Conservation (phyloP, 2,329 filamentous ascomycete genomes). For the Septoria linicola region DNA sequence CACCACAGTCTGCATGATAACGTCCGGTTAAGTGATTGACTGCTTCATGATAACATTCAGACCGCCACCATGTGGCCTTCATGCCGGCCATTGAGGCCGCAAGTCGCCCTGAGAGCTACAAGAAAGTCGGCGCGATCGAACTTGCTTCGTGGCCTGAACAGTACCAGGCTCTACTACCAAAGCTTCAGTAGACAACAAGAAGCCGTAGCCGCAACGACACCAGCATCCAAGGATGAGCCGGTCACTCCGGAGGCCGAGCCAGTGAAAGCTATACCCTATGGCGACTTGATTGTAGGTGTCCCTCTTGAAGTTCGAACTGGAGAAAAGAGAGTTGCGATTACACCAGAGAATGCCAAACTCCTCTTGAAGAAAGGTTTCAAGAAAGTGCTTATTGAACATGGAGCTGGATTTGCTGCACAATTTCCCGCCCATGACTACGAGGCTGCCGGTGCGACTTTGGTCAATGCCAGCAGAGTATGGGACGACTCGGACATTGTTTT, state of each 20-base stretch:
- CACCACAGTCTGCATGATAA: neutral
- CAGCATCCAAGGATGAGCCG: constrained; percentile 14
- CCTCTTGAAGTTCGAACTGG: constrained; percentile 75
- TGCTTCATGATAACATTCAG: constrained; percentile 27
- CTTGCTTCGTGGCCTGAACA: constrained; percentile 16
- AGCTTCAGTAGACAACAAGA: constrained; percentile 23
- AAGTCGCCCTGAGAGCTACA: constrained; percentile 10
- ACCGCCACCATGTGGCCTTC: constrained; percentile 34
- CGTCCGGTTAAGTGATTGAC: neutral
- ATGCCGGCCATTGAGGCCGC: constrained; percentile 33
- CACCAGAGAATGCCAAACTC: constrained; percentile 77
- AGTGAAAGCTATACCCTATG: constrained; percentile 57
- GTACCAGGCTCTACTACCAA: constrained; percentile 26
- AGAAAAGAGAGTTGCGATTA: constrained; percentile 81
- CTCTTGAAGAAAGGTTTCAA: constrained; percentile 83
- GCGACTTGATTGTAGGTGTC: constrained; percentile 71
- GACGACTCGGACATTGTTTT: constrained; percentile 73
- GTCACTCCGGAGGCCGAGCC: constrained; percentile 16
- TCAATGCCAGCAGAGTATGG: constrained; percentile 70
- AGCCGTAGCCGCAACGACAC: constrained; percentile 21
- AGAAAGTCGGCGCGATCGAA: constrained; percentile 12
- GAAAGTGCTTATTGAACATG: constrained; percentile 73
- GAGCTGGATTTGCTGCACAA: constrained; percentile 74
- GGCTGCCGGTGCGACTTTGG: constrained; percentile 73
- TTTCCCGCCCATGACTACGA: constrained; percentile 76